phyloP scores from a whole-genome alignment of 1,284 basidiomycete genomes.

The Malassezia psittaci region DNA sequence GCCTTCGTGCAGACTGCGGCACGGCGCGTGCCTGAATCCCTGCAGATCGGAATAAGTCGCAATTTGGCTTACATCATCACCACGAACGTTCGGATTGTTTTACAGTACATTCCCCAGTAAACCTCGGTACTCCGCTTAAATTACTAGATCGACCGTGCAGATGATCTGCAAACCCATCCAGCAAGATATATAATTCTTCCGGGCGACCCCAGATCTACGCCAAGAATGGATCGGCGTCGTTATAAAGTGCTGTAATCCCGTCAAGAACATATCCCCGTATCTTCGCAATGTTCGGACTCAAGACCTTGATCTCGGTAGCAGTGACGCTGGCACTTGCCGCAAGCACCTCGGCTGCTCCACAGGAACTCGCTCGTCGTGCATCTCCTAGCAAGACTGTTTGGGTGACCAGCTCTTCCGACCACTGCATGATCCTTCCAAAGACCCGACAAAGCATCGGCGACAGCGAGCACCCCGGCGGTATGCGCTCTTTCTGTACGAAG shows the following conservation, averaged over 20 bases:
- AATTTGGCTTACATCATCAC: too few species aligned
- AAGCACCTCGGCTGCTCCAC: constrained; percentile 4
- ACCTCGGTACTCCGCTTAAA: too few species aligned
- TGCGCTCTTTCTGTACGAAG: constrained; percentile 14
- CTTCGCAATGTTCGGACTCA: constrained; percentile 6
- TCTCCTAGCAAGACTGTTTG: constrained; percentile 14
- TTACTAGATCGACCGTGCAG: too few species aligned
- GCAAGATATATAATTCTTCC: too few species aligned
- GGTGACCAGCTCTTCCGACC: constrained; percentile 16
- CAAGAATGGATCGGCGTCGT: not conserved
- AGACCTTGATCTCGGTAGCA: constrained; percentile 4
- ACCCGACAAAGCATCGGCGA: constrained; percentile 13
- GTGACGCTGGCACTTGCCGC: constrained; percentile 1
- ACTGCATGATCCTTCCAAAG: constrained; percentile 19
- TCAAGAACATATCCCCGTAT: too few species aligned
- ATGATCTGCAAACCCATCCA: too few species aligned
- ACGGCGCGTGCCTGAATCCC: too few species aligned
- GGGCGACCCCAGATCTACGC: too few species aligned
- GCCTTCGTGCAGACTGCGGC: too few species aligned
- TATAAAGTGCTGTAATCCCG: not conserved
- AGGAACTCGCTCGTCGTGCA: constrained; percentile 7
- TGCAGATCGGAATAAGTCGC: too few species aligned
- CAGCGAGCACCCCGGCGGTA: constrained; percentile 16
- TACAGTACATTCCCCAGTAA: too few species aligned
- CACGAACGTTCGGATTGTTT: too few species aligned